Base-by-base conservation (phyloP, 106 monocot genomes). In the Allium fistulosum region DNA sequence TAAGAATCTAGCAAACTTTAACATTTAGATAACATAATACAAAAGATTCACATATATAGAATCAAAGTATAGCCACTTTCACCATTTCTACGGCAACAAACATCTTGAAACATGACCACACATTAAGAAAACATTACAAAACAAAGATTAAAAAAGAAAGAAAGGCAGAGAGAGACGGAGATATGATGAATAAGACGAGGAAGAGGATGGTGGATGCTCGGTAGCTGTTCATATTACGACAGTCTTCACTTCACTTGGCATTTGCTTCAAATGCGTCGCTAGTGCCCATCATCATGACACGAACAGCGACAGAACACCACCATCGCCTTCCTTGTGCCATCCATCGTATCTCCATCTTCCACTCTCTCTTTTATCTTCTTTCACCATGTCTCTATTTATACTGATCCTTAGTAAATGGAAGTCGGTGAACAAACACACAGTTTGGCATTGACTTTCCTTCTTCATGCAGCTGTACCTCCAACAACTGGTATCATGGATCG, bases 291-390 rank as follows among this genome's bases (percentile, higher is more conserved):
- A 3, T 17, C 60, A 26, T 60, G 26, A 17, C 16, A 60, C 60
- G 60, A 60, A 60, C 60, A 60, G 60, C 60, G 26, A 60, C 60
- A 60, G 60, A 60, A 60, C 60, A 60, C 60, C 60, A 60, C 60
- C 60, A 60, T 60, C 60, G 10, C 60, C 60, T 60, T 27, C 60
- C 60, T 26, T 16, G 17, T 60, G 10, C 6, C 17, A 60, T 60
- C 60, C 60, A 60, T 60, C 17, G 26, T 60, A 17, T 26, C 4
- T 60, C 60, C 60, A 60, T 60, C 60, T 26, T 60, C 26, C 18
- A 5, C 60, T 9, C 17, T 60, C 53, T 55, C 53, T 55, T 15
- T 55, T 55, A 55, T 6, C 15, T 55, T 55, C 53, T 4, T 55
- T 11, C 53, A 55, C 53, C 15, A 2, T 5, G 0, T 6, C 13